Evolutionary conservation across 2,329 filamentous ascomycete species (phyloP).

Genomic region (Neurospora crassa): DNA sequence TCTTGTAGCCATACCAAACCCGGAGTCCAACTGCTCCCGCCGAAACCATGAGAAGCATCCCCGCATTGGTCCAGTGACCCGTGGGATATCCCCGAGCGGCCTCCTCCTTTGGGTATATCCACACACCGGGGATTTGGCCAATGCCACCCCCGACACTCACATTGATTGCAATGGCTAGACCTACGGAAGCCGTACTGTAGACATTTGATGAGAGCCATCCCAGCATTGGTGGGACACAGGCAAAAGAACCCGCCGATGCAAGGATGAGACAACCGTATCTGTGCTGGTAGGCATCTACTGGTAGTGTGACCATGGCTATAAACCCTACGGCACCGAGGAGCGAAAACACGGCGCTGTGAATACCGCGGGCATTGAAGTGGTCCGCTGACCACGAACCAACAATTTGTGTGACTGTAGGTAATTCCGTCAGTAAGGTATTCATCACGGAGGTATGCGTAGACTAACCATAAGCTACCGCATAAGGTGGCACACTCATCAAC

Average conservation of each 20-base stretch:
- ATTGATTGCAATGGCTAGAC: constrained; percentile 62
- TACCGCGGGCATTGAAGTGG: constrained; percentile 43
- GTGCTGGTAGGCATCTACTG: constrained; percentile 44
- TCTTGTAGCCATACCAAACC: constrained; percentile 44
- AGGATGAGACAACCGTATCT: constrained; percentile 65
- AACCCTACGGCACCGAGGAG: constrained; percentile 39
- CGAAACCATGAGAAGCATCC: constrained; percentile 47
- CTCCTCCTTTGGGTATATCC: constrained; percentile 62
- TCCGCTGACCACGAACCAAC: constrained; percentile 50
- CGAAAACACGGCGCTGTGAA: constrained; percentile 33
- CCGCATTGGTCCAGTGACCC: constrained; percentile 60
- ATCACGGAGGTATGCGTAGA: neutral
- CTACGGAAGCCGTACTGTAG: constrained; percentile 53
- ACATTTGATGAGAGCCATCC: constrained; percentile 65
- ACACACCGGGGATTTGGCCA: constrained; percentile 63
- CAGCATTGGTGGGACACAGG: constrained; percentile 58
- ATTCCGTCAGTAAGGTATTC: neutral
- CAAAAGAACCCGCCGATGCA: constrained; percentile 56
- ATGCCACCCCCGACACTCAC: constrained; percentile 56
- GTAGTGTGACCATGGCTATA: constrained; percentile 53
- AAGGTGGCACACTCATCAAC: constrained; percentile 58
- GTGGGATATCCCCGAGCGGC: constrained; percentile 54
- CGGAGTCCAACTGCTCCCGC: constrained; percentile 44
- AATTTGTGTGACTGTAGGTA: constrained; percentile 27
- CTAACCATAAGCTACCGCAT: constrained; percentile 47